Evolutionary conservation across 768 basidiomycete species (phyloP), one percentile per base, ranked within the genome.

Genomic region (Lentinula detonsa): DNA sequence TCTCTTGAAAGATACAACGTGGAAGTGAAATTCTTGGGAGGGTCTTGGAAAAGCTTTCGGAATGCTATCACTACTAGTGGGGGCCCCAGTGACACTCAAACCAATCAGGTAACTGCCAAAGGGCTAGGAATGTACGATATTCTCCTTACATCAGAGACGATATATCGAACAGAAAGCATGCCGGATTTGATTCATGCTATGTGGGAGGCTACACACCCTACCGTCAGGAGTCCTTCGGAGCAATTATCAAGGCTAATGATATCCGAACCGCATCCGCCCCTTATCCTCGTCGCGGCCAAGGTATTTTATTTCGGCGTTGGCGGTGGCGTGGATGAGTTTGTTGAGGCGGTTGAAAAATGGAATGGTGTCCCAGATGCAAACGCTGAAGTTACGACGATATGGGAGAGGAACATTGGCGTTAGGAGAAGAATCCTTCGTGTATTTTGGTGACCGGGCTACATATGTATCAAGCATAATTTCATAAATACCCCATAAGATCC

Each of bases 241-340:
- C 61, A 33, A 23, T 37, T 42, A 10, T n/a, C 40, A 10, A 34
- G 23, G 43, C 6, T 56, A 21, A 4, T 13, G 31, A 40, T 56
- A 5, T 42, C 21, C 18, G 39, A 45, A 40, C 21, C 23, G 10
- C 21, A 5, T 13, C 10, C 18, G 13, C 15, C 73, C 70, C 49
- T 78, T 5, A 92, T 88, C 65, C 82, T 97, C 8, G 88, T 97
- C 2, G 95, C 94, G 2, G 92, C 91, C 1, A 98, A 98, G 72
- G 81, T 93, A 13, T 73, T 98, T 18, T 98, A 98, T 70, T 98
- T 98, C 71, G 96, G 96, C 6, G 93, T 98, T 4, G 95, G 95
- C 1, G 95, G 96, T 0, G 92, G 95, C 6, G 75, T 95, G 31
- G 72, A 81, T 11, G 90, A 87, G 62, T 96, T 96, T 65, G 70